Base-by-base conservation (phyloP, 2,329 filamentous ascomycete species). In the Rhynchosporium agropyri region DNA sequence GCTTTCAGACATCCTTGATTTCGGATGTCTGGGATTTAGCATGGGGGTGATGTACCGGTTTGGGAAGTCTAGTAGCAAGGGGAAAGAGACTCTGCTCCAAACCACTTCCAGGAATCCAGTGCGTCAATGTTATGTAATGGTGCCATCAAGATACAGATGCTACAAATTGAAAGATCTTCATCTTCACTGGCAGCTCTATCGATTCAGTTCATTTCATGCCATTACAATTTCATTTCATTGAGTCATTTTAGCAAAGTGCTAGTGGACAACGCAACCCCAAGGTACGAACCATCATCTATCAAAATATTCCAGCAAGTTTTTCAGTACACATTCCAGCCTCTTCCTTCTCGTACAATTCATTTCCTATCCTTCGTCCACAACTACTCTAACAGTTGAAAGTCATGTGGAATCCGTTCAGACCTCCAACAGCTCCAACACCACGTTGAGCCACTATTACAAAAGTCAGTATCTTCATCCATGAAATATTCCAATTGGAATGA, bases 1-100 rank as follows among this genome's bases (percentile, higher is more conserved):
- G 78, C 77, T 29, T 79, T 80, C 64, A 75, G 78, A 57, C 67
- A 73, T 31, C 58, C 61, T 38, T 58, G 36, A 60, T 20, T 29
- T 13, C 10, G 28, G 5, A 31, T 10, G 4, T 38, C 51, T 40
- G 4, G 8, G 10, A 20, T 8, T 5, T 9, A 36, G 33, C 9
- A 36, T 26, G n/a, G 26, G 15, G 43, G 9, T 26, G 10, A 20
- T n/a, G 43, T 7, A 8, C 20, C n/a, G n/a, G 5, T 46, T 20
- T 7, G 26, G 43, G n/a, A 46, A 46, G 9, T 5, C n/a, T 26
- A n/a, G 9, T 3, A n/a, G 20, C 7, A 46, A 5, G 3, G 20
- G 33, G 29, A 51, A 31, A 15, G 7, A 29, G 20, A 31, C 20
- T 5, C 20, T 33, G 20, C 28, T 46, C 43, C 20, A n/a, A 46